Evolutionary conservation across 2,329 filamentous ascomycete genomes (phyloP).

Genomic region (Calonectria naviculata): DNA sequence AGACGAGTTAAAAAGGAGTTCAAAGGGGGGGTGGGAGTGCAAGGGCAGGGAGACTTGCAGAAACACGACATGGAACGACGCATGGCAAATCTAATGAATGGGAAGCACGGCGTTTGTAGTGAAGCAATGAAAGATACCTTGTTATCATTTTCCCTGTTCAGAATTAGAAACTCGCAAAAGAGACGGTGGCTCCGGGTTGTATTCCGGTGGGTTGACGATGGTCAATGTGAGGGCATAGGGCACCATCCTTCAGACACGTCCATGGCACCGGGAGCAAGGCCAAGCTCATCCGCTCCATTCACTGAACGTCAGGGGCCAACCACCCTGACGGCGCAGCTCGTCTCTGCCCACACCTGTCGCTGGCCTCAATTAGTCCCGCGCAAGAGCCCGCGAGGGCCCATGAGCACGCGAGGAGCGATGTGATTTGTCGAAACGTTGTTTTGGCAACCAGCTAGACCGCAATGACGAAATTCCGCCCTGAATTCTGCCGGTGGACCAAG

Average conservation of each 20-base stretch:
- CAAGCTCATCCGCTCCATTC: constrained; percentile 10
- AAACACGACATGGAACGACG: constrained; percentile 18
- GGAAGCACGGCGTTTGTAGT: constrained; percentile 4
- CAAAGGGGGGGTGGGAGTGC: background rate
- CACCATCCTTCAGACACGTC: background rate
- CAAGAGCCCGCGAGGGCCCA: constrained; percentile 20
- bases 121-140: constrained; percentile 34
- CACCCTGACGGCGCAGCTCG: background rate
- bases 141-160: constrained; percentile 15
- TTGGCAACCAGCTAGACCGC: background rate
- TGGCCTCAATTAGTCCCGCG: constrained; percentile 10
- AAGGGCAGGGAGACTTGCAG: constrained; percentile 14
- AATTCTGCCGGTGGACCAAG: background rate
- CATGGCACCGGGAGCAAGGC: background rate
- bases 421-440: constrained; percentile 32
- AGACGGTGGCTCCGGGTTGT: background rate
- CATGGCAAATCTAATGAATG: constrained; percentile 15
- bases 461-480: constrained; percentile 6
- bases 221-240: background rate
- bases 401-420: constrained; percentile 27
- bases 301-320: constrained; percentile 14
- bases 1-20: constrained; percentile 2
- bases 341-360: background rate
- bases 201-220: background rate
- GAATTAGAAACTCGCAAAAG: constrained; percentile 13